phyloP scores from a whole-genome alignment of 75 land plant genomes.

The Sequoia sempervirens region DNA sequence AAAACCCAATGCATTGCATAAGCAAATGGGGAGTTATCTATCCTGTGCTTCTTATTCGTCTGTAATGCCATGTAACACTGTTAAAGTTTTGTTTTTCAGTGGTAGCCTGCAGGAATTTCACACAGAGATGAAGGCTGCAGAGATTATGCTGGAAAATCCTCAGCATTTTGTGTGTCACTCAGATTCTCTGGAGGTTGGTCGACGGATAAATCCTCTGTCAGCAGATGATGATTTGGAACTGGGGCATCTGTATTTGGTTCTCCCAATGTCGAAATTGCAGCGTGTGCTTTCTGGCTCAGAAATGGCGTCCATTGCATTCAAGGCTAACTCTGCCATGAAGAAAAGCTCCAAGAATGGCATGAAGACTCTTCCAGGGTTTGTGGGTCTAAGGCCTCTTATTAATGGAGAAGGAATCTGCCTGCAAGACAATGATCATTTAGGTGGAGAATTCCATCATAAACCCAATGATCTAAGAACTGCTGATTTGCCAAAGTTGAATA shows the following conservation, averaged over 20 bases:
- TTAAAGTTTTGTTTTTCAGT: constrained; percentile 4
- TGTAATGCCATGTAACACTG: background rate
- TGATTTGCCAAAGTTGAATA: constrained; percentile 12
- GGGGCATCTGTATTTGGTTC: constrained; percentile 45
- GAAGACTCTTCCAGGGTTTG: constrained; percentile 25
- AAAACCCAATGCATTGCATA: no score
- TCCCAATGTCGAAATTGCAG: constrained; percentile 55
- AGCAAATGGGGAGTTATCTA: background rate
- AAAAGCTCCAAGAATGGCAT: constrained; percentile 8
- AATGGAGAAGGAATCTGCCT: background rate
- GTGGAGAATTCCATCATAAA: background rate
- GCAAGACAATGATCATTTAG: background rate
- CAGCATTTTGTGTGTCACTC: constrained; percentile 52
- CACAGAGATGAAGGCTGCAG: constrained; percentile 41
- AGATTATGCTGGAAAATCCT: constrained; percentile 56
- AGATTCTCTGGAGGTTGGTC: constrained; percentile 20
- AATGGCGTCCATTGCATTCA: constrained; percentile 26
- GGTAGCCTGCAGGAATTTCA: constrained; percentile 31
- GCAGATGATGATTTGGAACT: constrained; percentile 47
- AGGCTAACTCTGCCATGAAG: constrained; percentile 27
- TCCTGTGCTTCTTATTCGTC: background rate
- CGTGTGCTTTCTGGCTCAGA: constrained; percentile 37
- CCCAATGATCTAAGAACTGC: background rate
- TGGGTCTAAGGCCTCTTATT: background rate
- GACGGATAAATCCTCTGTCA: constrained; percentile 25